phyloP scores from a whole-genome alignment of 1,139 yeast species.

The Zygoascus hellenicus region DNA sequence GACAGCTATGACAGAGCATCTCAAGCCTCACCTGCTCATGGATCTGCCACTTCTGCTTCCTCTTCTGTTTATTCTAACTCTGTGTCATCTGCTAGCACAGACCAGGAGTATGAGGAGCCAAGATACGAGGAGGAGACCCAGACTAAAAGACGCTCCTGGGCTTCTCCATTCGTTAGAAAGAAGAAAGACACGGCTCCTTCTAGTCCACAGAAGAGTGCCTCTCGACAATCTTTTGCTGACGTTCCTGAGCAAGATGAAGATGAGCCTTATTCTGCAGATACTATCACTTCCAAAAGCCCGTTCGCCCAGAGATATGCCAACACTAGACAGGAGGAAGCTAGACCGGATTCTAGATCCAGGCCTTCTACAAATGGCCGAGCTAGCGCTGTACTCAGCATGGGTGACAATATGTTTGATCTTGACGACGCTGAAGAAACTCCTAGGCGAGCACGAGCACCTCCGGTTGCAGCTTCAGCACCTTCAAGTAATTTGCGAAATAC shows the following conservation, averaged over 20 bases:
- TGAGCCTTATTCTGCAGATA: slow-evolving; percentile 12
- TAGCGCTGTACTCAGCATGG: slow-evolving; percentile 26
- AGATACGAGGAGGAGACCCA: slow-evolving; percentile 6
- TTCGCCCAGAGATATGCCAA: slow-evolving; percentile 15
- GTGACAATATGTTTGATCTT: slow-evolving; percentile 33
- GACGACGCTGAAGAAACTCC: slow-evolving; percentile 22
- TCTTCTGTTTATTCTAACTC: slow-evolving; percentile 31
- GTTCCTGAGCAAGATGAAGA: slow-evolving; percentile 7
- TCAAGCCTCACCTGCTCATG: slow-evolving; percentile 8
- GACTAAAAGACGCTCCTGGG: slow-evolving; percentile 34
- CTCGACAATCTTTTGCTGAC: slow-evolving; percentile 15
- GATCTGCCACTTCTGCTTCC: slow-evolving; percentile 24
- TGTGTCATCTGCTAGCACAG: slow-evolving; percentile 26
- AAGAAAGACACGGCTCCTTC: slow-evolving; percentile 18
- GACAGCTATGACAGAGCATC: slow-evolving; percentile 4
- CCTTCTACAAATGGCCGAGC: slow-evolving; percentile 5
- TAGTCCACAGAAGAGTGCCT: slow-evolving; percentile 12
- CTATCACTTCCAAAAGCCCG: slow-evolving; percentile 20
- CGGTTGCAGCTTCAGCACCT: slow-evolving; percentile 12
- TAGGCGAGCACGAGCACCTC: slow-evolving; percentile 11
- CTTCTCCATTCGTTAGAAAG: slow-evolving; percentile 36
- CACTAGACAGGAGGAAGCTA: neutral
- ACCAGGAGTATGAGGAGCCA: slow-evolving; percentile 14
- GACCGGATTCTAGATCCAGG: neutral
- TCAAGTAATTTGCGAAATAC: slow-evolving; percentile 16